phyloP scores from a whole-genome alignment of 495 filamentous ascomycete genomes.

The Tuber indicum region DNA sequence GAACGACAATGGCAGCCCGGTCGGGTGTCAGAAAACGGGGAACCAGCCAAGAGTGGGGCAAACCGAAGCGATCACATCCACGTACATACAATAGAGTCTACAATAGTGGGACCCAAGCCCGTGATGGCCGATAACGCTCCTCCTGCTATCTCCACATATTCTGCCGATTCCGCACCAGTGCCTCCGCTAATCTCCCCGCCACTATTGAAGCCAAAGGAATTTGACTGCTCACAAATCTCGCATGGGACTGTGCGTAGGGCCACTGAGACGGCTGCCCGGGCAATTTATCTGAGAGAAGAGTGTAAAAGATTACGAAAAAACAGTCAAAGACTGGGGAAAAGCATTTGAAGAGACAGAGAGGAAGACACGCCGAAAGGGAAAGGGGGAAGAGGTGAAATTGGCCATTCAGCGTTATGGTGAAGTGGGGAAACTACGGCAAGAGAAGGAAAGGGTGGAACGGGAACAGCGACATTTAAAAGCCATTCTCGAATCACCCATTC shows the following conservation, averaged over 20 bases:
- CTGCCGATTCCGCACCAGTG: too few relatives aligned
- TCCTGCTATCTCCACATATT: too few relatives aligned
- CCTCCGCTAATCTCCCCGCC: too few relatives aligned
- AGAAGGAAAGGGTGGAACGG: background rate
- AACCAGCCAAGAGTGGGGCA: too few relatives aligned
- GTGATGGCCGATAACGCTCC: too few relatives aligned
- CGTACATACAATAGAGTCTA: too few relatives aligned
- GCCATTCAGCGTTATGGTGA: background rate
- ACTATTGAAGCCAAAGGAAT: too few relatives aligned
- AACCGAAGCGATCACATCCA: too few relatives aligned
- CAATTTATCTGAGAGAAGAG: slow-evolving; percentile 55
- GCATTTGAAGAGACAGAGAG: slow-evolving; percentile 49
- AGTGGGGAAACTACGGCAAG: background rate
- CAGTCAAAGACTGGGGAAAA: slow-evolving; percentile 54
- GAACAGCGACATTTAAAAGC: background rate
- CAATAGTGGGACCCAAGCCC: too few relatives aligned
- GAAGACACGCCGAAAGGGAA: slow-evolving; percentile 49
- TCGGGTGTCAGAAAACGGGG: too few relatives aligned
- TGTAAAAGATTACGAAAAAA: slow-evolving; percentile 57
- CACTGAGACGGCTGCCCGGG: slow-evolving; percentile 53
- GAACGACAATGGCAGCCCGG: too few relatives aligned
- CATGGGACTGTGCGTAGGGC: slow-evolving; percentile 49
- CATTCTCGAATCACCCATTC: background rate
- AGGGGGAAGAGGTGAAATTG: slow-evolving; percentile 41
- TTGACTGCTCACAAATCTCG: too few relatives aligned